Evolutionary conservation across 805 yeast species (phyloP).

Genomic region (Sugiyamaella smithiae): DNA sequence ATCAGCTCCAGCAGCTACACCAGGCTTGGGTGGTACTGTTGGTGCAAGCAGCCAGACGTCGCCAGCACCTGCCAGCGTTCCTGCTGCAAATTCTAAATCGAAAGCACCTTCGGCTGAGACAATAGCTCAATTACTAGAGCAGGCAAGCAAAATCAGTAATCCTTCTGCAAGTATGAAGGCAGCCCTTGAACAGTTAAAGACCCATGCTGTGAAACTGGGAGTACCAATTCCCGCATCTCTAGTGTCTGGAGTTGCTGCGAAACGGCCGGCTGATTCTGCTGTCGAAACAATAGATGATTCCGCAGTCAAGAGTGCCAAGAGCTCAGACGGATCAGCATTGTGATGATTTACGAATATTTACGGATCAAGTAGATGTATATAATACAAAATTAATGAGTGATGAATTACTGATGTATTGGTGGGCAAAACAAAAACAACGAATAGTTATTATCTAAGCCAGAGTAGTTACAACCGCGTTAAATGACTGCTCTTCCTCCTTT

Average conservation of each 20-base stretch:
- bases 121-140: constrained; percentile 35
- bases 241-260: neutral
- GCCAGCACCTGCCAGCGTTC: constrained; percentile 9
- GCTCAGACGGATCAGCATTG: neutral
- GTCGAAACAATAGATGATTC: constrained; percentile 10
- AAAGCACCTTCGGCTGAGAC: constrained; percentile 30
- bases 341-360: neutral
- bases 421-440: no score
- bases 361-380: constrained; percentile 5
- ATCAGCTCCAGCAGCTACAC: constrained; percentile 10
- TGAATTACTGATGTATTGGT: neutral
- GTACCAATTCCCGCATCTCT: neutral
- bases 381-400: constrained; percentile 3
- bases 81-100: constrained; percentile 13
- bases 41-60: no score
- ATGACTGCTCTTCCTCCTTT: constrained; percentile 83
- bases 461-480: constrained; percentile 67
- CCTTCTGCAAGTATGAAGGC: constrained; percentile 35
- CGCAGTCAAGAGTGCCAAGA: constrained; percentile 14
- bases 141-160: constrained; percentile 37
- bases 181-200: constrained; percentile 35
- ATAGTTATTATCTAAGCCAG: no score
- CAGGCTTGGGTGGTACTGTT: no score
- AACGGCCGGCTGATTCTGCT: constrained; percentile 15
- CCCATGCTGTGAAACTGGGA: constrained; percentile 22